Evolutionary conservation across 129 eudicot genomes (phyloP).

Genomic region (carrot (Daucus carota)): DH1_v3.0 NC_030382.2:58926501-58927000

Average conservation of each 20-base stretch:
- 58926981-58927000: not conserved
- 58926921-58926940: slow-evolving; percentile 22
- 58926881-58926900: slow-evolving; percentile 23
- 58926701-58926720: slow-evolving; percentile 9
- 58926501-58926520: slow-evolving; percentile 17
- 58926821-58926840: slow-evolving; percentile 42
- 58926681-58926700: not conserved
- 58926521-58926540: not conserved
- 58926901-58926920: slow-evolving; percentile 14
- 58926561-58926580: slow-evolving; percentile 10
- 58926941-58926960: slow-evolving; percentile 18
- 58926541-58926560: not conserved
- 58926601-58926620: slow-evolving; percentile 42
- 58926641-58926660: slow-evolving; percentile 16
- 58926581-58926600: slow-evolving; percentile 24
- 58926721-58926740: not conserved
- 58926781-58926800: slow-evolving; percentile 10
- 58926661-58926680: slow-evolving; percentile 4
- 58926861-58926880: slow-evolving; percentile 11
- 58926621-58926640: slow-evolving; percentile 7
- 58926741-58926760: slow-evolving; percentile 2
- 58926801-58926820: slow-evolving; percentile 44
- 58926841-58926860: slow-evolving; percentile 12
- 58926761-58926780: slow-evolving; percentile 11
- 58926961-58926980: not conserved